Evolutionary conservation across 495 filamentous ascomycete species (phyloP).

Genomic region (Podospora pseudoanserina): DNA sequence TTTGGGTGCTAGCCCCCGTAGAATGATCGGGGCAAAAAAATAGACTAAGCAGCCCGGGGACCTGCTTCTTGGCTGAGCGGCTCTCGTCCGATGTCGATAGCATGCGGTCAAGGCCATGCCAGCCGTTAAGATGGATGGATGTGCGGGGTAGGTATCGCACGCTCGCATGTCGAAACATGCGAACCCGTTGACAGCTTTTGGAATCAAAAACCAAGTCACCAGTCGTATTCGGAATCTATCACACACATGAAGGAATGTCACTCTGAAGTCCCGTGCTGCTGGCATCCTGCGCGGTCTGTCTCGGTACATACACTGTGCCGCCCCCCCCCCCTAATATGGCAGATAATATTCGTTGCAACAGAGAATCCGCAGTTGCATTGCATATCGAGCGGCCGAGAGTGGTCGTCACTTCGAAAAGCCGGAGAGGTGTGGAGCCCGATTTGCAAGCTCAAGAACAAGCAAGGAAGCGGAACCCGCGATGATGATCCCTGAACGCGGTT

Average conservation of each 20-base stretch:
- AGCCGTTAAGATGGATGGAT: neutral
- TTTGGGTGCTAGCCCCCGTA: neutral
- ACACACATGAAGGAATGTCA: neutral
- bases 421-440: conserved; percentile 1
- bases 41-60: neutral
- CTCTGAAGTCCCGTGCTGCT: neutral
- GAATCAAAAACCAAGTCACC: neutral
- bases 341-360: conserved; percentile 1
- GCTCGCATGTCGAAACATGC: neutral
- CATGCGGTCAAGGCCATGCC: conserved; percentile 1
- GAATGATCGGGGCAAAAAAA: conserved; percentile 10
- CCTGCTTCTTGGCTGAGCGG: neutral
- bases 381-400: neutral
- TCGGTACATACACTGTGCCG: neutral
- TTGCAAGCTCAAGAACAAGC: neutral
- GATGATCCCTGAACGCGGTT: neutral
- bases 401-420: neutral
- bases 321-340: neutral
- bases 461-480: neutral
- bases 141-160: neutral
- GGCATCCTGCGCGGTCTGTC: neutral
- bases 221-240: neutral
- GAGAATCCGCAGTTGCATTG: conserved; percentile 3
- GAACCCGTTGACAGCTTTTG: neutral
- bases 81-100: conserved; percentile 5